Conservation (phyloP, 2,329 filamentous ascomycete species). For the Grosmannia serpens region DNA sequence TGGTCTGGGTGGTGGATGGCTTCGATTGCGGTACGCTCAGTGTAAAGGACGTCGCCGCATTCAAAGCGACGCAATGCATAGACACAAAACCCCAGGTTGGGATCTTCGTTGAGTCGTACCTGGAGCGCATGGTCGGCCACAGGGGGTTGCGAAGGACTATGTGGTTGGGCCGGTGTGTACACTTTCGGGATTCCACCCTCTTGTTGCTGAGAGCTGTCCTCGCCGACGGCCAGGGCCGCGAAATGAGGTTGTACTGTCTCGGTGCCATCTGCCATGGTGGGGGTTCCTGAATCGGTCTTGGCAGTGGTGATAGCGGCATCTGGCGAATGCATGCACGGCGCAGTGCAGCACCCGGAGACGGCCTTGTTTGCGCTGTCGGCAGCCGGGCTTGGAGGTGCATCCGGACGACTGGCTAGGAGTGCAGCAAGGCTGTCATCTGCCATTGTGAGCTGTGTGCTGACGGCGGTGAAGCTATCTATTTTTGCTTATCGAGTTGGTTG, state of each 20-base stretch:
- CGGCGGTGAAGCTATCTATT: not conserved
- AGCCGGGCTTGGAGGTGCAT: not conserved
- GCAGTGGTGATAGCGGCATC: not conserved
- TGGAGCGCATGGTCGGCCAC: constrained; percentile 1
- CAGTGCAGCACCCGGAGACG: not conserved
- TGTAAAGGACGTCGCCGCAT: constrained; percentile 16
- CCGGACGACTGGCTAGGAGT: not conserved
- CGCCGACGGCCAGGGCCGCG: not conserved
- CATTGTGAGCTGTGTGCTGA: not conserved
- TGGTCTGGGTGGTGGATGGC: constrained; percentile 12
- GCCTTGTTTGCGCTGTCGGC: not conserved
- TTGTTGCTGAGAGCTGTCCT: not conserved
- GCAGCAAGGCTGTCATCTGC: not conserved
- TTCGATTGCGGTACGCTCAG: constrained; percentile 15
- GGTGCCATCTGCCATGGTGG: not conserved
- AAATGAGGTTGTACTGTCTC: not conserved
- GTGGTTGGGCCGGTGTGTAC: not conserved
- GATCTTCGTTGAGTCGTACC: constrained; percentile 10
- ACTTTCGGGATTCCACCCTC: not conserved
- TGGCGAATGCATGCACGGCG: not conserved
- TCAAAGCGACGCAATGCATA: constrained; percentile 16
- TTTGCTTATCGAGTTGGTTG: not conserved
- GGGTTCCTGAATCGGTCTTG: not conserved
- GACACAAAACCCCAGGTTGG: constrained; percentile 18
- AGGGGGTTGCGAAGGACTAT: not conserved